Conservation (phyloP, 2,329 filamentous ascomycete species). For the Drechslera avenae region DNA sequence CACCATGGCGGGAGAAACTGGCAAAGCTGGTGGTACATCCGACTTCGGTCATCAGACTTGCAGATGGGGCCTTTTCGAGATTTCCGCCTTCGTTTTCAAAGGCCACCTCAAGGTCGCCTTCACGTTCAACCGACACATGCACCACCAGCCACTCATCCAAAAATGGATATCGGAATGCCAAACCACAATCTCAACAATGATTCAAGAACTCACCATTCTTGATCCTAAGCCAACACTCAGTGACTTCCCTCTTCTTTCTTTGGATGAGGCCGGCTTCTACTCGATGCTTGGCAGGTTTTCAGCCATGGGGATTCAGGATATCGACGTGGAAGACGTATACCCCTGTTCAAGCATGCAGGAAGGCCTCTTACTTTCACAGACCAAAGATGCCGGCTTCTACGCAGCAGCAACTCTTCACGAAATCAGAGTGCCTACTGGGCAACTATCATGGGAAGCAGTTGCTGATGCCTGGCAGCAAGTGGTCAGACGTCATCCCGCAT, state of each 20-base stretch:
- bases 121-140: constrained; percentile 57
- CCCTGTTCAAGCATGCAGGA: constrained; percentile 44
- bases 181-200: constrained; percentile 40
- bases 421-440: constrained; percentile 19
- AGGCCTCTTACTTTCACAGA: constrained; percentile 39
- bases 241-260: constrained; percentile 53
- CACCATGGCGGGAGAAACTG: constrained; percentile 54
- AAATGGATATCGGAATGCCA: constrained; percentile 52
- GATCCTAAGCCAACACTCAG: constrained; percentile 48
- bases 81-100: constrained; percentile 56
- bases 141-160: constrained; percentile 52
- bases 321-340: constrained; percentile 50
- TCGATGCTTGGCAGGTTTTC: constrained; percentile 49
- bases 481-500: constrained; percentile 33
- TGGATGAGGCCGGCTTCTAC: constrained; percentile 52
- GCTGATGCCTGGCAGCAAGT: constrained; percentile 38
- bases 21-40: constrained; percentile 52
- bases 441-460: constrained; percentile 21
- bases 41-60: constrained; percentile 53
- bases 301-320: constrained; percentile 41
- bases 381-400: constrained; percentile 40
- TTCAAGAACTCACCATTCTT: constrained; percentile 30
- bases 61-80: constrained; percentile 58
- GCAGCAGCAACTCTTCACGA: constrained; percentile 41
- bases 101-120: constrained; percentile 57